Conservation (phyloP, 768 basidiomycete genomes). For the Podaxis rugospora region DNA sequence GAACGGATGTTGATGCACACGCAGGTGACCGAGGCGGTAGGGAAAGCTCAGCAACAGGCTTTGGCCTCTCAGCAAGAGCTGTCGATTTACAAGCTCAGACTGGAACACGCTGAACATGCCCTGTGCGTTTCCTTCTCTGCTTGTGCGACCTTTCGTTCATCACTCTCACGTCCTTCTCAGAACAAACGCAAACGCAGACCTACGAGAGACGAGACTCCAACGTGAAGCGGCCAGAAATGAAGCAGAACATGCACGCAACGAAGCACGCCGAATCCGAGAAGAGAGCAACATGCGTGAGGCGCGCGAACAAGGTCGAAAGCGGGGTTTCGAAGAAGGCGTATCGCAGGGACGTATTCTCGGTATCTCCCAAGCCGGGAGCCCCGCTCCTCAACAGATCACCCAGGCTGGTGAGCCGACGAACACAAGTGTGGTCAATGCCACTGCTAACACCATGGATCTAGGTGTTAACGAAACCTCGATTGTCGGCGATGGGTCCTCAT, state of each 20-base stretch:
- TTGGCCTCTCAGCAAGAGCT: conserved; percentile 1
- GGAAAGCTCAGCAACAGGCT: neutral
- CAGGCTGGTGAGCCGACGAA: neutral
- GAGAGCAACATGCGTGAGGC: neutral
- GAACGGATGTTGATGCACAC: conserved; percentile 4
- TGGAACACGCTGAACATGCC: conserved; percentile 3
- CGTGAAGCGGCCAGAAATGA: neutral
- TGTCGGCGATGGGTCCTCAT: neutral
- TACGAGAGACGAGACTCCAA: neutral
- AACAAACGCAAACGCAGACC: neutral
- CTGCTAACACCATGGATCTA: neutral
- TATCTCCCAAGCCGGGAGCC: neutral
- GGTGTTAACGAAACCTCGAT: neutral
- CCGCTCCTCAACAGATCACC: neutral
- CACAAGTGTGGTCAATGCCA: neutral
- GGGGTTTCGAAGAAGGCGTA: conserved; percentile 5
- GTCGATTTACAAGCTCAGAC: neutral
- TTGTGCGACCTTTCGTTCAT: neutral
- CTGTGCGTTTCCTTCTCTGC: neutral
- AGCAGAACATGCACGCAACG: neutral
- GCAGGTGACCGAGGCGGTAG: neutral
- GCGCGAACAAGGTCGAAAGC: conserved; percentile 7
- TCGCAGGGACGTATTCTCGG: neutral
- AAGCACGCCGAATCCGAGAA: neutral
- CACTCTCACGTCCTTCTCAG: neutral